Base-by-base conservation (phyloP, 1,284 basidiomycete genomes). In the Marasmius oreades region DNA sequence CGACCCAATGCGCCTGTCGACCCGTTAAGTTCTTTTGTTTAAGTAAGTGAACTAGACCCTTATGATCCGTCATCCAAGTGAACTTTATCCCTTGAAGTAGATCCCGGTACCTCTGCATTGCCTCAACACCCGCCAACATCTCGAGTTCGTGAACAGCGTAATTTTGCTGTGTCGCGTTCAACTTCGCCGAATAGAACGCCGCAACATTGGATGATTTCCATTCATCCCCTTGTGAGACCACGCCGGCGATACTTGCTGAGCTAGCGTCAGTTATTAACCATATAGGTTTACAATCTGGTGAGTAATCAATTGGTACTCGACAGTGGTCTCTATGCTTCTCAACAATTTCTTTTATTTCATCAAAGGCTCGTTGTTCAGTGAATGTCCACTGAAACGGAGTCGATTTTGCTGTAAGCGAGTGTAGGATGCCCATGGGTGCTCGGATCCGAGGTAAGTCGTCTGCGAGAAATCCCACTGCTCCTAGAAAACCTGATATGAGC, bases 131-230 rank as follows among this genome's bases (percentile, higher is more conserved):
- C 0, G 65, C 69, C 0, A 71, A 51, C 56, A 69, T 61, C 52
- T 71, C 69, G 10, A 64, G 59, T 44, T 72, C 68, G 42, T 69
- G 67, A 2, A 59, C 55, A 47, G 57, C 44, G 18, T 61, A 61
- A 23, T 61, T 61, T 20, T 61, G 60, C 37, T 61, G 60, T 2
- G 60, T 47, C 5, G 57, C 50, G 39, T 52, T 39, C 48, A 73
- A 64, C 53, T 72, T 73, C 0, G 66, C 69, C 0, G 67, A 70
- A 57, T 62, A 70, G 54, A 72, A 72, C 0, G 65, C 63, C 22
- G 59, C 51, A 0, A 67, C 51, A 5, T 47, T 54, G 0, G 57
- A 60, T 0, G 48, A 60, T 42, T 63, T 59, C 56, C 59, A 63
- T 10, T 61, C 59, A 2, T 28, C 20, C 0, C 68, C 67, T 52